Evolutionary conservation across 2,329 filamentous ascomycete species (phyloP).

Genomic region (Trichoderma asperellum): DNA sequence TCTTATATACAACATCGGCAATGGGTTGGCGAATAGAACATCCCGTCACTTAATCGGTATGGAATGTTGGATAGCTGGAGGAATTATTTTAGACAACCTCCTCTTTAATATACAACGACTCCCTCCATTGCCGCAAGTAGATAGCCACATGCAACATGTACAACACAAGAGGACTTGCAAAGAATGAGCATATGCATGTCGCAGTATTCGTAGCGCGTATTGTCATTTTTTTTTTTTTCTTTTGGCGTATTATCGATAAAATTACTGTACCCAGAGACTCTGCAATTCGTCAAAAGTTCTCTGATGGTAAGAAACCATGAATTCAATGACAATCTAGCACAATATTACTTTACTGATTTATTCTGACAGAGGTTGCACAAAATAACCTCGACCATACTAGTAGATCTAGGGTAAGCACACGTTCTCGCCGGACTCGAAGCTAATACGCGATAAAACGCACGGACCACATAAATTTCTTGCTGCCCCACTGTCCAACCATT

Average conservation of each 20-base stretch:
- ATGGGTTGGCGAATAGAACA: neutral
- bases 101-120: neutral
- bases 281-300: neutral
- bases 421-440: neutral
- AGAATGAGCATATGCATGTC: neutral
- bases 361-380: neutral
- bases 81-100: neutral
- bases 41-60: neutral
- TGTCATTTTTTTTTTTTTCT: neutral
- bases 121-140: neutral
- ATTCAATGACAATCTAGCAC: neutral
- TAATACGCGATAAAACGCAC: conserved; percentile 24
- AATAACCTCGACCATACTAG: neutral
- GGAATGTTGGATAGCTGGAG: neutral
- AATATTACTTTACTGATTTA: neutral
- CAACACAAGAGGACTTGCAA: neutral
- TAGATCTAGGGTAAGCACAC: conserved; percentile 13
- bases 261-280: neutral
- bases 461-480: conserved; percentile 26
- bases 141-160: neutral
- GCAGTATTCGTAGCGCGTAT: neutral
- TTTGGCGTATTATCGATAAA: neutral
- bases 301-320: neutral
- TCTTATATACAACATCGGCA: neutral
- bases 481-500: conserved; percentile 24